Evolutionary conservation across 352 stramenopile species (phyloP).

Genomic region (Globisporangium canariense): DNA sequence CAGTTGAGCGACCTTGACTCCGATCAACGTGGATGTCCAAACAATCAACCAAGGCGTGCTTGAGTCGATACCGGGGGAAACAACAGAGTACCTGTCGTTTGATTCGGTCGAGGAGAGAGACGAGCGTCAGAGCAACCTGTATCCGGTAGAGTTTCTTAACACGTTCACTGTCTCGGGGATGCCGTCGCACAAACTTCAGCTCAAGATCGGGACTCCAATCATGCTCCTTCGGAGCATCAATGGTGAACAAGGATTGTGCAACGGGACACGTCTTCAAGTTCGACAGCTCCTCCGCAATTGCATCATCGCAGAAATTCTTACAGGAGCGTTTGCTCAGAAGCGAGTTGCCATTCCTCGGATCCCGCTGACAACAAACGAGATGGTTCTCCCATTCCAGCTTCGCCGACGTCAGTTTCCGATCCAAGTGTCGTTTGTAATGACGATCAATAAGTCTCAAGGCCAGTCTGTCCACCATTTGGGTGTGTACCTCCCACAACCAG

Average conservation of each 20-base stretch:
- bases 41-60: not conserved
- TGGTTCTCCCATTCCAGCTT: conserved; percentile 24
- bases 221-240: conserved; percentile 32
- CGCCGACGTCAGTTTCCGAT: conserved; percentile 29
- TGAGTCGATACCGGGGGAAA: not conserved
- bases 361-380: conserved; percentile 17
- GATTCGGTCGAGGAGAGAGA: not conserved
- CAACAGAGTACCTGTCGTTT: not conserved
- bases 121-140: not conserved
- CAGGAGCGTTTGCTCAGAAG: conserved; percentile 14
- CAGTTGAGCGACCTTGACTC: not conserved
- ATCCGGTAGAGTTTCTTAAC: conserved; percentile 12
- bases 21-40: not conserved
- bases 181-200: conserved; percentile 21
- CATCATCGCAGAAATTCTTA: conserved; percentile 31
- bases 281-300: conserved; percentile 20
- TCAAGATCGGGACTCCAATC: conserved; percentile 23
- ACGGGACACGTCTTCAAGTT: conserved; percentile 27
- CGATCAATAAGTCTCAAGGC: conserved; percentile 36
- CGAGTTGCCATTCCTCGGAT: conserved; percentile 24
- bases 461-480: conserved; percentile 31
- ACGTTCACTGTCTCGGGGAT: conserved; percentile 25
- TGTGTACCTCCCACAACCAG: conserved; percentile 20
- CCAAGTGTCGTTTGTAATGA: conserved; percentile 31
- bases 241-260: conserved; percentile 16